A percentile compares a stretch with the other conserved stretches of the same genome.
phyloP scores from a whole-genome alignment of 2,329 filamentous ascomycete species.

The Aspergillus pseudoterreus region DNA sequence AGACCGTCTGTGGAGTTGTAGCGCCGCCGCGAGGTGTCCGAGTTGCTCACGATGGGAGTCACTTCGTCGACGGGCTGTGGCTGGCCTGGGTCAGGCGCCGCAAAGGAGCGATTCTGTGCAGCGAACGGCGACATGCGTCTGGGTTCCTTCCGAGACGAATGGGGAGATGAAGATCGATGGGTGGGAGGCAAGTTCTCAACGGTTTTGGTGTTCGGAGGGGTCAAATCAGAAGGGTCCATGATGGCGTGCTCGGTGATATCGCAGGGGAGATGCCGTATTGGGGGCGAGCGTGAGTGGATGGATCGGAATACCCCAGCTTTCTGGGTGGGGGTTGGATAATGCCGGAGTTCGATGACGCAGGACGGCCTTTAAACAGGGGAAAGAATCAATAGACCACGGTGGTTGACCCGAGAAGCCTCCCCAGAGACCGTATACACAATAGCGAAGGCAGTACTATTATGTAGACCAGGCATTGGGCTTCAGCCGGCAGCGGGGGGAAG shows the following conservation, averaged over 20 bases:
- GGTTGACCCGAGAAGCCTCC: background rate
- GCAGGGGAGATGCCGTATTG: constrained; percentile 6
- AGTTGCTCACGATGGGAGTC: constrained; percentile 30
- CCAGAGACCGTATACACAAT: background rate
- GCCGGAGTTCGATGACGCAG: background rate
- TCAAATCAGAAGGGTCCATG: constrained; percentile 30
- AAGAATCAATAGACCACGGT: background rate
- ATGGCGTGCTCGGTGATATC: constrained; percentile 30
- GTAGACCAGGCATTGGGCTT: background rate
- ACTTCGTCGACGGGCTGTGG: constrained; percentile 22
- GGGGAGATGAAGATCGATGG: constrained; percentile 19
- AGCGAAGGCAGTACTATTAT: background rate
- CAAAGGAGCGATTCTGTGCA: constrained; percentile 16
- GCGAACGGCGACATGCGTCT: constrained; percentile 22
- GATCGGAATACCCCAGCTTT: background rate
- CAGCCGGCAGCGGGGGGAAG: background rate
- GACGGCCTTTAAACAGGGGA: background rate
- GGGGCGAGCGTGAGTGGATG: background rate
- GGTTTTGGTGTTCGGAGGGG: constrained; percentile 17
- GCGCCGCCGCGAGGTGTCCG: constrained; percentile 20
- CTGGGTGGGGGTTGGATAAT: background rate
- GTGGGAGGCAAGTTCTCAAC: constrained; percentile 18
- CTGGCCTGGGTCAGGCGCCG: constrained; percentile 15
- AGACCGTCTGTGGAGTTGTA: constrained; percentile 31
- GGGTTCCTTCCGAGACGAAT: constrained; percentile 11